These are phyloP conservation scores for Magnaporthiopsis poae DNA, from an alignment of 2,329 filamentous ascomycete species.

Conservation along the genomic window DNA sequence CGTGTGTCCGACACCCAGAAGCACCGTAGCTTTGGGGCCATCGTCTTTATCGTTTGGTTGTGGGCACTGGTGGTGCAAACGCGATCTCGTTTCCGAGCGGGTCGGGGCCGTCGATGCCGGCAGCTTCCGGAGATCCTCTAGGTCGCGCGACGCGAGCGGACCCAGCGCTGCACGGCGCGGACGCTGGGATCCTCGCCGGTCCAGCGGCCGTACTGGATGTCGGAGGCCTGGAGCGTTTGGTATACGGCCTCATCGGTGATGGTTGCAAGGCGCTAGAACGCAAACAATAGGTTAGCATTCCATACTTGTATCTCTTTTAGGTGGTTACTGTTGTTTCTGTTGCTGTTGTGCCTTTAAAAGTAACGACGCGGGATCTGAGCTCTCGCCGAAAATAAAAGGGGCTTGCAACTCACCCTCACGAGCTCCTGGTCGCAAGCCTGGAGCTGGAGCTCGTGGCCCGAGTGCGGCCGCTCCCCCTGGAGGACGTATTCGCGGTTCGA, in stretches of 20 bases:
- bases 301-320: no score
- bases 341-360: no score
- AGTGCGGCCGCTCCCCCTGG: constrained; percentile 38
- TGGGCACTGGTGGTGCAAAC: no score
- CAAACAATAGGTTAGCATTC: not conserved
- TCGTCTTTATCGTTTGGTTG: no score
- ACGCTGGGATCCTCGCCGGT: constrained; percentile 52
- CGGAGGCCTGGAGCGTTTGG: constrained; percentile 41
- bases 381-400: not conserved
- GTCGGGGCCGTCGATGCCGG: not conserved
- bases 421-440: constrained; percentile 47
- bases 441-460: constrained; percentile 38
- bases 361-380: no score
- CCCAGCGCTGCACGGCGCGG: constrained; percentile 48
- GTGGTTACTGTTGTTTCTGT: no score
- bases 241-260: constrained; percentile 53
- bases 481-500: constrained; percentile 43
- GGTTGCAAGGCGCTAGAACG: constrained; percentile 38
- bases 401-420: constrained; percentile 37
- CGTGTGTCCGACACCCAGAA: no score
- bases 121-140: not conserved
- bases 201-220: constrained; percentile 50
- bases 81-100: not conserved
- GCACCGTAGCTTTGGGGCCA: no score
- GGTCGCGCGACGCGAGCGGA: constrained; percentile 31